Evolutionary conservation across 768 basidiomycete genomes (phyloP), one percentile per base, ranked within the genome.

Genomic region (Coprinellus micaceus): DNA sequence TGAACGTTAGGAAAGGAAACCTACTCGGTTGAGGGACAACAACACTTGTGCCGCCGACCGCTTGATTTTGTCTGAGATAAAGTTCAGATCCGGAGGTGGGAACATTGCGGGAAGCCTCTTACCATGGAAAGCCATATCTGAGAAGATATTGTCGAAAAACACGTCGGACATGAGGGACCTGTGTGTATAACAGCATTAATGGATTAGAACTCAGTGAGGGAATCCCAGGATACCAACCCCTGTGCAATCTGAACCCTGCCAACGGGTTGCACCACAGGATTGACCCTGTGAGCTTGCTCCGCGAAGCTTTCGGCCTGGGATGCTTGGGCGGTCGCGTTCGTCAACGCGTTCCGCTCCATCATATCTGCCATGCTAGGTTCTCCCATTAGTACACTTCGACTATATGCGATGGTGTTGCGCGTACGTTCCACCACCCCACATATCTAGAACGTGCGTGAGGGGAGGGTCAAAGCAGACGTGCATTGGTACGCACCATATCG

Each of bases 101-200:
- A 26, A 37, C 25, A 24, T 49, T 22, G 17, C 41, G 22, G 9
- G 9, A 36, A 37, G 52, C 40, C 58, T 56, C 63, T 61, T 59
- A 78, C 77, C 67, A 56, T 77, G 73, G 63, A 77, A 76, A 30
- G 68, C 68, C 61, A 72, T 63, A 63, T 80, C 77, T 7, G 75
- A 71, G 60, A 74, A 73, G 24, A 76, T 67, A 57, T 77, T 75
- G 58, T 77, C 56, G n/a, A 57, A 51, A 13, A 57, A 57, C 21
- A 57, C 56, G 21, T 57, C 56, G 6, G 56, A 43, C 39, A 51
- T 51, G n/a, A 26, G 22, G 2, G 56, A 57, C 43, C 56, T 57
- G 29, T 45, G 40, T 28, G 4, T 28, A 19, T 12, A n/a, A n/a
- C 22, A n/a, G 24, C 30, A 39, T 36, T 13, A 2, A 39, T 11